Conservation (phyloP, 257 asterid genomes). For the Solanum neorickii region DNA sequence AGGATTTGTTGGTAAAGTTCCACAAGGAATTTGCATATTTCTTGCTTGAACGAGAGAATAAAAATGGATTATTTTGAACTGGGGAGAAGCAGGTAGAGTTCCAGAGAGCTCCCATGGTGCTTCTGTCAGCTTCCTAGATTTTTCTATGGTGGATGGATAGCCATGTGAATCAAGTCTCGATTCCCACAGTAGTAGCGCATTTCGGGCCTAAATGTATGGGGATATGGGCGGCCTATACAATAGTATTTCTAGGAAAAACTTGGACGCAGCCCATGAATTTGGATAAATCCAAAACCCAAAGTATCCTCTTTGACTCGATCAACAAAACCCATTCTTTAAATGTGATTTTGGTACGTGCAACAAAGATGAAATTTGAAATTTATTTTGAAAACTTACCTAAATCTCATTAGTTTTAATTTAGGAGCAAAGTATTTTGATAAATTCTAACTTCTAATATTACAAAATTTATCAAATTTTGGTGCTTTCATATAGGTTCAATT, state of each 20-base stretch:
- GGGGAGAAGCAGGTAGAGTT: slow-evolving; percentile 8
- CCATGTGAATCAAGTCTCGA: neutral
- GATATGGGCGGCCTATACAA: neutral
- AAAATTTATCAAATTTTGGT: too few species aligned
- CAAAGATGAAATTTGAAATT: neutral
- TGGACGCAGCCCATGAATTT: neutral
- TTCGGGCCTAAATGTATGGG: neutral
- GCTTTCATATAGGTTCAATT: neutral
- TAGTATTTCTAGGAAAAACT: neutral
- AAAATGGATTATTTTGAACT: slow-evolving; percentile 2
- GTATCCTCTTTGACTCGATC: neutral
- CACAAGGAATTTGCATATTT: neutral
- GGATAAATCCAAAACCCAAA: neutral
- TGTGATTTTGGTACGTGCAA: neutral
- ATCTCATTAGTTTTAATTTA: too few species aligned
- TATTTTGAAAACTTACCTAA: too few species aligned
- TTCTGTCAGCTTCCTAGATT: neutral
- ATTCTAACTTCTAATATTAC: too few species aligned
- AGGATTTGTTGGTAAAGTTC: slow-evolving; percentile 1
- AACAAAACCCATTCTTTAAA: neutral
- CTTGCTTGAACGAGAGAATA: slow-evolving; percentile 9
- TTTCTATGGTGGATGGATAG: neutral
- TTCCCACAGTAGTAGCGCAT: neutral
- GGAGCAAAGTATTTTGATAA: neutral
- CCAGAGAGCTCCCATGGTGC: slow-evolving; percentile 21